Percentiles rank a stretch among this genome's conserved stretches.
Evolutionary conservation across 768 basidiomycete genomes (phyloP).

Genomic region (Boletus sp.): DNA sequence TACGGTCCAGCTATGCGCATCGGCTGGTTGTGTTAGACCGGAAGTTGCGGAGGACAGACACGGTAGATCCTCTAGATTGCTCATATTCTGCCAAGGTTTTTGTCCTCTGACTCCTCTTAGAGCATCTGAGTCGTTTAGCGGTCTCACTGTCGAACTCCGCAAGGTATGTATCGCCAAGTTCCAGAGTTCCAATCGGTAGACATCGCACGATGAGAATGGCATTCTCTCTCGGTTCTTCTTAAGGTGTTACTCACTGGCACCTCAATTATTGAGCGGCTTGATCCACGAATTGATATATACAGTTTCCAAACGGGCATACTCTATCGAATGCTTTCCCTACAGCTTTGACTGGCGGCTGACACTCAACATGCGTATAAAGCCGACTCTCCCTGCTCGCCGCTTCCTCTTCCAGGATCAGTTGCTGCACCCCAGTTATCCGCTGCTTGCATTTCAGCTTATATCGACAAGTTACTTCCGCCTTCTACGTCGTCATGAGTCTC

Average conservation of each 20-base stretch:
- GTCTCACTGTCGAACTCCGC: too few species aligned
- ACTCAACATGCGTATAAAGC: slow-evolving; percentile 1
- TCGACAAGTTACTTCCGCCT: background rate
- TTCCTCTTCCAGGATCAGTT: background rate
- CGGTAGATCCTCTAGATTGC: background rate
- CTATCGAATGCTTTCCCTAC: too few species aligned
- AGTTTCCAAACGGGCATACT: background rate
- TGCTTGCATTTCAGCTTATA: background rate
- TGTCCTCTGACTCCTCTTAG: background rate
- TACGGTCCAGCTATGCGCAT: background rate
- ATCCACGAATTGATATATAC: background rate
- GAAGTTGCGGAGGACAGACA: background rate
- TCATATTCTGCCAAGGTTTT: background rate
- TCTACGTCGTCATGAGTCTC: background rate
- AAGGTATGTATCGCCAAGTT: background rate
- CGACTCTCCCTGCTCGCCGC: background rate
- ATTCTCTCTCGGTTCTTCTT: background rate
- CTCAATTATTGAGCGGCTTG: background rate
- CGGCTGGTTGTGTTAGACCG: background rate
- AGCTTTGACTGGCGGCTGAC: slow-evolving; percentile 5
- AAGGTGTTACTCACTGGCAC: background rate
- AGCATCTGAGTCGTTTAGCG: background rate
- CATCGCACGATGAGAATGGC: background rate
- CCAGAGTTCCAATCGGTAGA: background rate
- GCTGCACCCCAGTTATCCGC: background rate